Conservation (phyloP, 495 filamentous ascomycete genomes). For the Aspergillus mulundensis region DNA sequence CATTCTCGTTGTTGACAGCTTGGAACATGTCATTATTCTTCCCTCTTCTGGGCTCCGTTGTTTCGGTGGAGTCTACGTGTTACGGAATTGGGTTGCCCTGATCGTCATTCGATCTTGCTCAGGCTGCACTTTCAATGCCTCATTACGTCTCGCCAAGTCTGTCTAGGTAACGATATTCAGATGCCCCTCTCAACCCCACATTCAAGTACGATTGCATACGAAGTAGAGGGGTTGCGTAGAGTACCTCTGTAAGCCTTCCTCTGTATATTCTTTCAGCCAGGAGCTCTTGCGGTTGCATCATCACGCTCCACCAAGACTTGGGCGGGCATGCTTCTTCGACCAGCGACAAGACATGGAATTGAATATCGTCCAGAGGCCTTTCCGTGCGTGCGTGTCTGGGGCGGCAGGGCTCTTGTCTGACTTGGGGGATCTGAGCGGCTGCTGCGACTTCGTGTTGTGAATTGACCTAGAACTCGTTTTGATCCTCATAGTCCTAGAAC, state of each 20-base stretch:
- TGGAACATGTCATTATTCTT: neutral
- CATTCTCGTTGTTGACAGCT: constrained; percentile 1
- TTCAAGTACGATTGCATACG: constrained; percentile 2
- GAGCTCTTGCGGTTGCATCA: constrained; percentile 16
- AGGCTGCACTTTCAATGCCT: neutral
- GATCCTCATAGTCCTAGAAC: constrained; percentile 13
- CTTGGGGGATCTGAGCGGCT: neutral
- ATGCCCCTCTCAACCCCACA: neutral
- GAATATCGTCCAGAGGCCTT: constrained; percentile 19
- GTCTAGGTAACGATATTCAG: constrained; percentile 1
- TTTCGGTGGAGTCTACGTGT: neutral
- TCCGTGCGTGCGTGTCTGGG: constrained; percentile 7
- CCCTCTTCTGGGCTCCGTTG: neutral
- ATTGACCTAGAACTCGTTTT: constrained; percentile 4
- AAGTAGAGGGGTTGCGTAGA: neutral
- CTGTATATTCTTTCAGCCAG: neutral
- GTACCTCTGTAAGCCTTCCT: neutral
- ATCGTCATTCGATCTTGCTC: constrained; percentile 3
- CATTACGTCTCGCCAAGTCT: constrained; percentile 20
- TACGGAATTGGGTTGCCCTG: constrained; percentile 1
- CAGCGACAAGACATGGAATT: constrained; percentile 19
- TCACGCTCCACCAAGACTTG: constrained; percentile 14
- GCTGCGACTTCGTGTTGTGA: neutral
- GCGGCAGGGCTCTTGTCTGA: constrained; percentile 2
- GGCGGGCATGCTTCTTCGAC: constrained; percentile 14